phyloP scores from a whole-genome alignment of 1,139 yeast genomes.

The Magnusiomyces fungicola region DNA sequence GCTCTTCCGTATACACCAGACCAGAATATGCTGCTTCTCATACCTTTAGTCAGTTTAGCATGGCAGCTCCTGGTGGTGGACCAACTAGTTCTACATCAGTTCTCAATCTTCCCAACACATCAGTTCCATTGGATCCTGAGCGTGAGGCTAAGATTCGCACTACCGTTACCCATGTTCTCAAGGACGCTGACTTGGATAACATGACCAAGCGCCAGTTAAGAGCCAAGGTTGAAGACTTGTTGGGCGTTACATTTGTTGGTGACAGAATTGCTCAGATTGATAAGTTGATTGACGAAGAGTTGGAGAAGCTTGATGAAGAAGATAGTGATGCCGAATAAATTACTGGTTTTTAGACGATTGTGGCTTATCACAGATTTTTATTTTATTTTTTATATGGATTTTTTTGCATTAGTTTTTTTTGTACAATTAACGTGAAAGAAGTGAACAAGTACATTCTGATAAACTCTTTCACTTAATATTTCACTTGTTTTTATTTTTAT shows the following conservation, averaged over 20 bases:
- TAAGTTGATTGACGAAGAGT: conserved; percentile 32
- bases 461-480: too few relatives aligned
- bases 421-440: too few relatives aligned
- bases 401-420: neutral
- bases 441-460: too few relatives aligned
- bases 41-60: conserved; percentile 1
- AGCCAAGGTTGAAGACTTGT: conserved; percentile 32
- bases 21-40: neutral
- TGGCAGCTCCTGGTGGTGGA: neutral
- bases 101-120: neutral
- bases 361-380: too few relatives aligned
- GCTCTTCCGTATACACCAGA: neutral
- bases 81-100: neutral
- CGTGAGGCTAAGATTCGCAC: conserved; percentile 21
- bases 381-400: neutral
- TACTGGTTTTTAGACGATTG: too few relatives aligned
- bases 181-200: conserved; percentile 31
- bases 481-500: too few relatives aligned
- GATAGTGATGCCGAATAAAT: conserved; percentile 12
- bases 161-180: conserved; percentile 29
- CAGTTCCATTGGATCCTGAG: conserved; percentile 17
- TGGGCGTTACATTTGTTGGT: conserved; percentile 31
- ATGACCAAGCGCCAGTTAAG: conserved; percentile 35
- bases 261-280: conserved; percentile 30
- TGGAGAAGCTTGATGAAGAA: conserved; percentile 26